Percentiles rank a stretch among this genome's conserved stretches.
phyloP scores from a whole-genome alignment of 345 rosid species.

The Ceriops zippeliana region DNA sequence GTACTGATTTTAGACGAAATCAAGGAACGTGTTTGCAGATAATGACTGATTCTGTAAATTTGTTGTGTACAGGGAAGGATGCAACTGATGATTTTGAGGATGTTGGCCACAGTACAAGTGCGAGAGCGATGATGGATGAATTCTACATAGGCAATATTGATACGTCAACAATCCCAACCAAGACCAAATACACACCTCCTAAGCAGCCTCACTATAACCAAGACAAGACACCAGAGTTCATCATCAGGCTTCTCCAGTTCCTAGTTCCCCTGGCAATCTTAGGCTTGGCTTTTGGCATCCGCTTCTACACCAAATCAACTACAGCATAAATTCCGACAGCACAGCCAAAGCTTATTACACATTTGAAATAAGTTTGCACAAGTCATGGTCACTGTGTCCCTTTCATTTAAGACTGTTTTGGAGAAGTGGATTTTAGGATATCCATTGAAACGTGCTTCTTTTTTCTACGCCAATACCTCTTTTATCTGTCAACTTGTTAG shows the following conservation, averaged over 20 bases:
- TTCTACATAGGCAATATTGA: constrained; percentile 69
- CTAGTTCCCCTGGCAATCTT: constrained; percentile 85
- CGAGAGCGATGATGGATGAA: constrained; percentile 85
- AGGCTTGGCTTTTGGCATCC: constrained; percentile 85
- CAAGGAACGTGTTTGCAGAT: neutral
- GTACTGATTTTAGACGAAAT: neutral
- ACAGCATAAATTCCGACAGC: constrained; percentile 9
- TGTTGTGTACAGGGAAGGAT: constrained; percentile 61
- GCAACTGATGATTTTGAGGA: constrained; percentile 93
- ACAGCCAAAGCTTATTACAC: neutral
- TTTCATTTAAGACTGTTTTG: neutral
- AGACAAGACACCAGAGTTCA: constrained; percentile 64
- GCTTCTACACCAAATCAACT: constrained; percentile 53
- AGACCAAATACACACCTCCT: constrained; percentile 51
- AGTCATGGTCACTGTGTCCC: neutral
- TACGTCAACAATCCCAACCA: constrained; percentile 55
- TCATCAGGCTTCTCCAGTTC: constrained; percentile 79
- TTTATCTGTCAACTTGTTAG: neutral
- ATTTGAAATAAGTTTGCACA: constrained; percentile 15
- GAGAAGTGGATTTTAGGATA: neutral
- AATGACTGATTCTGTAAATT: constrained; percentile 1
- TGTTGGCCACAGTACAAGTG: constrained; percentile 82
- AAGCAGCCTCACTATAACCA: constrained; percentile 71
- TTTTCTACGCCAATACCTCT: neutral
- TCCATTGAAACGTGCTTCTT: neutral